These are phyloP conservation scores for Castanea crenata DNA, from an alignment of 306 rosid genomes.

Conservation along the genomic window DNA sequence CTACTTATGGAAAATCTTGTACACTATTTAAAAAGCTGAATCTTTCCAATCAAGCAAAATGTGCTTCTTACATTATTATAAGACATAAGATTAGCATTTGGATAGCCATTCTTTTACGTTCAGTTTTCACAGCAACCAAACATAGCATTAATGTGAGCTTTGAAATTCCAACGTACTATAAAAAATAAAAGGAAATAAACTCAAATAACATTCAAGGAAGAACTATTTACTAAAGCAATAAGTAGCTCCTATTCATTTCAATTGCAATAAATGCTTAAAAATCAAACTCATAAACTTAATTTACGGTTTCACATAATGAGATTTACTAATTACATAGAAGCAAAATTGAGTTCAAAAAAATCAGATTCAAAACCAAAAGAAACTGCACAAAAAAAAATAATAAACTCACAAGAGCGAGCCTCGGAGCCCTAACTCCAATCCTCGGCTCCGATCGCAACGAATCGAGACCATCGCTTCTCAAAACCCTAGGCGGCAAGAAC, in stretches of 20 bases:
- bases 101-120: neutral
- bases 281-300: neutral
- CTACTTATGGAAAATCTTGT: neutral
- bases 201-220: neutral
- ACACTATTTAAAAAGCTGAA: neutral
- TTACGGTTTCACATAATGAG: neutral
- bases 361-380: neutral
- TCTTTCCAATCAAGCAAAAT: neutral
- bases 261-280: neutral
- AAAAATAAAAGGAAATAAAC: neutral
- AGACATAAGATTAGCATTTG: neutral
- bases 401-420: conserved; percentile 84
- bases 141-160: neutral
- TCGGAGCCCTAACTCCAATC: conserved; percentile 67
- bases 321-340: neutral
- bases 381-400: neutral
- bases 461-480: conserved; percentile 57
- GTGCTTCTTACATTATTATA: neutral
- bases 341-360: neutral
- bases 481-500: conserved; percentile 65
- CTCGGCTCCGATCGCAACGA: conserved; percentile 53
- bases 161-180: neutral
- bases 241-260: conserved; percentile 1
- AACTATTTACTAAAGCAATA: neutral
- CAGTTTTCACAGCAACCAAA: neutral